Conservation (phyloP, 1,284 basidiomycete species). For the Cronartium ribicola region DNA sequence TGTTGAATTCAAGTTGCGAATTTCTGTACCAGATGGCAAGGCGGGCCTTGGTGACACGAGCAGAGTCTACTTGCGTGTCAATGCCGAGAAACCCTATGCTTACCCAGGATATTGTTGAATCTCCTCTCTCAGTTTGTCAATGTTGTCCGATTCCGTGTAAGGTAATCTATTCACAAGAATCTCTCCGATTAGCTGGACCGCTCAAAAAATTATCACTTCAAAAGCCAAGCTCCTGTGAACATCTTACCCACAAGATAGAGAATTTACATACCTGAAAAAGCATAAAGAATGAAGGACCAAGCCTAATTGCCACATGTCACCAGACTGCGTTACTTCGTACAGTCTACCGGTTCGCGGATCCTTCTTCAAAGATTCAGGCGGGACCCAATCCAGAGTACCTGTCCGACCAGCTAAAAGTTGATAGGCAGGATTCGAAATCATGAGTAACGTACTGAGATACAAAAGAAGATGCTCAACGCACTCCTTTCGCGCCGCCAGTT, state of each 20-base stretch:
- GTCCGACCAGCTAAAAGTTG: conserved; percentile 68
- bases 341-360: conserved; percentile 59
- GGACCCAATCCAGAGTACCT: conserved; percentile 70
- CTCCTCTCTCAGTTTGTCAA: conserved; percentile 66
- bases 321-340: conserved; percentile 73
- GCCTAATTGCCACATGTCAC: conserved; percentile 60
- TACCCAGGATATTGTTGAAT: conserved; percentile 71
- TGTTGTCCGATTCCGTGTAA: conserved; percentile 55
- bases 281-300: conserved; percentile 88
- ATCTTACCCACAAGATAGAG: not conserved
- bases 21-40: no score
- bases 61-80: not conserved
- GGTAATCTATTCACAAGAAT: conserved; percentile 57
- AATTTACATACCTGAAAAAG: conserved; percentile 60
- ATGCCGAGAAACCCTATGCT: conserved; percentile 43
- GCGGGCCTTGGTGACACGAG: not conserved
- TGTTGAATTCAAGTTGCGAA: no score
- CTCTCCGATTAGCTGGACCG: conserved; percentile 58
- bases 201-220: no score
- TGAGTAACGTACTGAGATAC: conserved; percentile 55
- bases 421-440: conserved; percentile 53
- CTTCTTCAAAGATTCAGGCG: conserved; percentile 70
- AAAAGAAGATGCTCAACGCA: conserved; percentile 12
- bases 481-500: conserved; percentile 45
- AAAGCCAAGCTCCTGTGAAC: no score